These are phyloP conservation scores for Podospora pseudoanserina DNA, from an alignment of 495 filamentous ascomycete species.

Conservation along the genomic window DNA sequence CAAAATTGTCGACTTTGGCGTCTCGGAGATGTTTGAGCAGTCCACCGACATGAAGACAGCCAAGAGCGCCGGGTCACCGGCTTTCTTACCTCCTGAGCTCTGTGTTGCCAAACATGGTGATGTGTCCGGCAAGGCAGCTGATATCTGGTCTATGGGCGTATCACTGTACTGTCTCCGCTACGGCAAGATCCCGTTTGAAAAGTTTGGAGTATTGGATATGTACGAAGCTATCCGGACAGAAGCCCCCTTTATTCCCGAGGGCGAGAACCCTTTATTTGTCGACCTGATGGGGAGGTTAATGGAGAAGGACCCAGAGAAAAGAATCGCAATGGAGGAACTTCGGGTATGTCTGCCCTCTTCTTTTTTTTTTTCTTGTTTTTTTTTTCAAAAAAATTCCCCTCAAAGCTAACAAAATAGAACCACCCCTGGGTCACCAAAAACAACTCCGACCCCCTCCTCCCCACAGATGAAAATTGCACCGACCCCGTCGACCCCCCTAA, in stretches of 20 bases:
- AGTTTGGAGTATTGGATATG: conserved; percentile 72
- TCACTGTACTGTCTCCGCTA: conserved; percentile 91
- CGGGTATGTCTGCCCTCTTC: conserved; percentile 53
- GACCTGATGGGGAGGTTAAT: conserved; percentile 66
- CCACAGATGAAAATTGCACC: conserved; percentile 81
- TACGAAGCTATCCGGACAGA: conserved; percentile 83
- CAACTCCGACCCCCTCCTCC: conserved; percentile 75
- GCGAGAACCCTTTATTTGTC: conserved; percentile 58
- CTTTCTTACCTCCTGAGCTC: conserved; percentile 90
- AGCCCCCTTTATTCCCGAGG: conserved; percentile 44
- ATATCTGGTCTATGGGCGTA: conserved; percentile 99
- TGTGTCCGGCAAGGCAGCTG: conserved; percentile 82
- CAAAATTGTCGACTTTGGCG: conserved; percentile 97
- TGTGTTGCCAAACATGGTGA: conserved; percentile 86
- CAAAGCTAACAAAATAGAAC: conserved; percentile 48
- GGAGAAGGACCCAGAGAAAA: conserved; percentile 71
- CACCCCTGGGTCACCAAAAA: conserved; percentile 91
- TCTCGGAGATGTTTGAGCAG: conserved; percentile 98
- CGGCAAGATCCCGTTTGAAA: conserved; percentile 80
- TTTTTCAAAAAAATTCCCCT: neutral
- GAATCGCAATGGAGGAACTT: conserved; percentile 77
- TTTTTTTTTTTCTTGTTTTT: neutral
- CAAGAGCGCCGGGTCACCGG: conserved; percentile 92
- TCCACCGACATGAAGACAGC: conserved; percentile 82
- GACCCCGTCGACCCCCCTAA: conserved; percentile 76